These are phyloP conservation scores for Vickermania ingenoplastis DNA, from an alignment of 208 protist species.

Conservation along the genomic window DNA sequence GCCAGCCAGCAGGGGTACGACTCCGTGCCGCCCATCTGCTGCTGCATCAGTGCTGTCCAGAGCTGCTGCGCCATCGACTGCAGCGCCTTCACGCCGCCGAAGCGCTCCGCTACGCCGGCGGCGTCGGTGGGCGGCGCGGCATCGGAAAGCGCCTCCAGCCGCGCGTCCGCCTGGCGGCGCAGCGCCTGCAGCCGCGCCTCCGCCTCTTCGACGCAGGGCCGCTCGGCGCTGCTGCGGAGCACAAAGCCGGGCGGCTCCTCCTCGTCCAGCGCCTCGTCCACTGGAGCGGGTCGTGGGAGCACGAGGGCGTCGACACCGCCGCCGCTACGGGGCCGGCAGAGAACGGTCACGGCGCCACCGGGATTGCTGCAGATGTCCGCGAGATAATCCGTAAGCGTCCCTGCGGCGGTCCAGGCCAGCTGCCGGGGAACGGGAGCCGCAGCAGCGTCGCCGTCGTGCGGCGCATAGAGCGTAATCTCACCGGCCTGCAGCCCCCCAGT, in stretches of 20 bases:
- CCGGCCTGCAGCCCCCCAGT: not conserved
- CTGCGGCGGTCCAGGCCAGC: not conserved
- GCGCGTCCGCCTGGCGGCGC: not conserved
- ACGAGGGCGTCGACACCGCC: not conserved
- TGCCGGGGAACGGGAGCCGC: not conserved
- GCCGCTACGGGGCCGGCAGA: not conserved
- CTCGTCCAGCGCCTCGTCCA: too few relatives aligned
- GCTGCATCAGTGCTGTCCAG: too few relatives aligned
- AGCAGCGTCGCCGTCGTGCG: not conserved
- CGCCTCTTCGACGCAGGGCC: not conserved
- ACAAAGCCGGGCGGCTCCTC: too few relatives aligned
- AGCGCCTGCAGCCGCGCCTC: not conserved
- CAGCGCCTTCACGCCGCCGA: too few relatives aligned
- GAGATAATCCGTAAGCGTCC: not conserved
- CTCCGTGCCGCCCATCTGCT: not conserved
- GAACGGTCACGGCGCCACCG: not conserved
- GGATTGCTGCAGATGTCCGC: not conserved
- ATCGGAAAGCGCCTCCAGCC: too few relatives aligned
- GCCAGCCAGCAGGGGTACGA: not conserved
- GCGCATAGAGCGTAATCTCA: not conserved
- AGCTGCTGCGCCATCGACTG: too few relatives aligned
- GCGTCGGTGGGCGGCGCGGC: too few relatives aligned
- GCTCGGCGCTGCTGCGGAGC: too few relatives aligned
- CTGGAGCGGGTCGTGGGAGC: not conserved
- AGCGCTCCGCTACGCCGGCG: too few relatives aligned